These are phyloP conservation scores for Globisporangium parvum DNA, from an alignment of 352 stramenopile species.

Conservation along the genomic window DNA sequence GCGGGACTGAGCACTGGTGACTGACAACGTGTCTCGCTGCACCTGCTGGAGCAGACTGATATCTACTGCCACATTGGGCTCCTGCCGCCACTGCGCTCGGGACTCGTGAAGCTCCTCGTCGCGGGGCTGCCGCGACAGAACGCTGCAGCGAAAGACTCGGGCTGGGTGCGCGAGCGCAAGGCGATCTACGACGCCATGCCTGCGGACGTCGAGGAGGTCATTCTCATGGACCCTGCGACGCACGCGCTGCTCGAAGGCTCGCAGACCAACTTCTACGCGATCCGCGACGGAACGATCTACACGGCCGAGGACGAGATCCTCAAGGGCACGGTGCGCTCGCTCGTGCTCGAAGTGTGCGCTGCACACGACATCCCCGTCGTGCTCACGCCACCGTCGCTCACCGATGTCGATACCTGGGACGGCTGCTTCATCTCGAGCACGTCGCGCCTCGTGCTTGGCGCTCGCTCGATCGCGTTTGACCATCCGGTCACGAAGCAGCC, in stretches of 20 bases:
- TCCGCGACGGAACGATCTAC: slow-evolving; percentile 45
- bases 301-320: slow-evolving; percentile 70
- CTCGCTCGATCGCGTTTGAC: slow-evolving; percentile 42
- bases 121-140: slow-evolving; percentile 66
- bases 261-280: slow-evolving; percentile 81
- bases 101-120: slow-evolving; percentile 66
- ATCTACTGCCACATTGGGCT: slow-evolving; percentile 74
- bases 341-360: slow-evolving; percentile 63
- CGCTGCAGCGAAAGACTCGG: slow-evolving; percentile 66
- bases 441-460: slow-evolving; percentile 67
- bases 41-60: slow-evolving; percentile 25
- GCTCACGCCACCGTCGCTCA: slow-evolving; percentile 42
- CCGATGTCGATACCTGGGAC: slow-evolving; percentile 56
- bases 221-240: slow-evolving; percentile 73
- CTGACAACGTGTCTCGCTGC: no score
- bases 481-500: slow-evolving; percentile 24
- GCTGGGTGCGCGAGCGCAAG: slow-evolving; percentile 70
- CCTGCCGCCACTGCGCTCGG: slow-evolving; percentile 47
- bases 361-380: slow-evolving; percentile 48
- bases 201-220: slow-evolving; percentile 67
- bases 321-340: slow-evolving; percentile 66
- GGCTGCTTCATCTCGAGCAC: slow-evolving; percentile 83
- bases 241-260: slow-evolving; percentile 63
- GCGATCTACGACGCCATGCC: slow-evolving; percentile 66
- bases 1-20: background rate